phyloP scores from a whole-genome alignment of 1,139 yeast genomes.

The Diutina sp. region DNA sequence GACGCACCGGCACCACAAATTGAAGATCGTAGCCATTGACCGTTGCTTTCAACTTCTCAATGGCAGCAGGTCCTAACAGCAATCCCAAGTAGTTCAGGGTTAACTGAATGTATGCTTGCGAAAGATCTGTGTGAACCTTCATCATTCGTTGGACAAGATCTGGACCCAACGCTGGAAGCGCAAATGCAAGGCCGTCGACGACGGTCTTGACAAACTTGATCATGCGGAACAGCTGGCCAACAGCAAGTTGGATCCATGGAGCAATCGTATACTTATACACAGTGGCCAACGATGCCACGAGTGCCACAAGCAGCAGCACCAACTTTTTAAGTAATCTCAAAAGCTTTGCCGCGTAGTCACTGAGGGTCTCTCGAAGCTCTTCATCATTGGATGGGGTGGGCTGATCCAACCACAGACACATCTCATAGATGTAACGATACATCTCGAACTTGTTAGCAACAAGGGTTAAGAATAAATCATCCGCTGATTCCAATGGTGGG shows the following conservation, averaged over 20 bases:
- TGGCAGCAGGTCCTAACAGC: not conserved
- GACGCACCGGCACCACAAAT: not conserved
- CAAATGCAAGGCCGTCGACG: not conserved
- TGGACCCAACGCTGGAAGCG: not conserved
- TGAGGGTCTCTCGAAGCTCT: slow-evolving; percentile 28
- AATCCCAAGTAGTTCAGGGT: not conserved
- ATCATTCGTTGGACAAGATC: not conserved
- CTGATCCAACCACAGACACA: slow-evolving; percentile 11
- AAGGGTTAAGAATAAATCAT: slow-evolving; percentile 11
- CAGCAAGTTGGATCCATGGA: not conserved
- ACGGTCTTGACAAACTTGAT: not conserved
- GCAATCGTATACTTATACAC: not conserved
- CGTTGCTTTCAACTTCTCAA: not conserved
- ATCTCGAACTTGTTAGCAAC: slow-evolving; percentile 19
- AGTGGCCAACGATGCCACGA: not conserved
- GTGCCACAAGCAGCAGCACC: slow-evolving; percentile 16
- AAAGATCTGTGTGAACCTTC: not conserved
- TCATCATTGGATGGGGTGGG: slow-evolving; percentile 21
- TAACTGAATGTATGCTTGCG: not conserved
- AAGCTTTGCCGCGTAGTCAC: slow-evolving; percentile 35
- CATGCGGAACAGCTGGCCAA: not conserved
- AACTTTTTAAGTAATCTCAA: slow-evolving; percentile 30
- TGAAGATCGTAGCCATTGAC: not conserved
- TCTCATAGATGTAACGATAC: slow-evolving; percentile 18
- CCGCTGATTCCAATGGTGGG: not conserved